Percentiles rank a stretch among this genome's conserved stretches.
Evolutionary conservation across 257 asterid genomes (phyloP).

Genomic region (Solanum commersonii): DNA sequence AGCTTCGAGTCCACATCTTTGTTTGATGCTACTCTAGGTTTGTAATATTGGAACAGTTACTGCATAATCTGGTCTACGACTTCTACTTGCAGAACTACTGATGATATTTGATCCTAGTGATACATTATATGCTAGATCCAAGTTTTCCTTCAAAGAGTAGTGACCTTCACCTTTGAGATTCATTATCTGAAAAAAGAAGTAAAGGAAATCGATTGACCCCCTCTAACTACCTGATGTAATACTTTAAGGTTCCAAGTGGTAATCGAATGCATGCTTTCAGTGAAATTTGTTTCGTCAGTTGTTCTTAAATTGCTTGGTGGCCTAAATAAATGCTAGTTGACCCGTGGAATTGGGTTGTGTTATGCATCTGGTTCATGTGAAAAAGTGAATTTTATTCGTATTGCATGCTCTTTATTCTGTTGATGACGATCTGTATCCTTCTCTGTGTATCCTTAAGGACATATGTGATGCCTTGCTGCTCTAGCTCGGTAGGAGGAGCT

Average conservation of each 20-base stretch:
- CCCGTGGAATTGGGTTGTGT: too few species aligned
- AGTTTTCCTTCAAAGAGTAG: neutral
- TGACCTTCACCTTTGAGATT: neutral
- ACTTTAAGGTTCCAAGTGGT: neutral
- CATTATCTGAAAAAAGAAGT: neutral
- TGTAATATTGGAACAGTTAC: constrained; percentile 13
- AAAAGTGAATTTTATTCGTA: too few species aligned
- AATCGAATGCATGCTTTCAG: neutral
- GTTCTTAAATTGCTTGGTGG: neutral
- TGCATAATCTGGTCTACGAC: neutral
- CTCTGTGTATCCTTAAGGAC: too few species aligned
- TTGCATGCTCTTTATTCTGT: too few species aligned
- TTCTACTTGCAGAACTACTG: neutral
- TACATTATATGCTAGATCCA: neutral
- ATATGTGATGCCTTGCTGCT: too few species aligned
- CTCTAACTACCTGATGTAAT: neutral
- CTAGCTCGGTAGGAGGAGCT: too few species aligned
- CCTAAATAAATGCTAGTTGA: too few species aligned
- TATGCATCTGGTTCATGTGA: too few species aligned
- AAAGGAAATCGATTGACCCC: neutral
- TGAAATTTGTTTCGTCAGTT: neutral
- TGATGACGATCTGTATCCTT: too few species aligned
- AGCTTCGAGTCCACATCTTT: constrained; percentile 58
- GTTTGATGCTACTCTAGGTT: constrained; percentile 94
- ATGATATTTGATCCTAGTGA: neutral